Percentiles rank a stretch among this genome's conserved stretches.
Evolutionary conservation across 176 grass and related monocot species (phyloP).

Genomic region (Leersia perrieri): DNA sequence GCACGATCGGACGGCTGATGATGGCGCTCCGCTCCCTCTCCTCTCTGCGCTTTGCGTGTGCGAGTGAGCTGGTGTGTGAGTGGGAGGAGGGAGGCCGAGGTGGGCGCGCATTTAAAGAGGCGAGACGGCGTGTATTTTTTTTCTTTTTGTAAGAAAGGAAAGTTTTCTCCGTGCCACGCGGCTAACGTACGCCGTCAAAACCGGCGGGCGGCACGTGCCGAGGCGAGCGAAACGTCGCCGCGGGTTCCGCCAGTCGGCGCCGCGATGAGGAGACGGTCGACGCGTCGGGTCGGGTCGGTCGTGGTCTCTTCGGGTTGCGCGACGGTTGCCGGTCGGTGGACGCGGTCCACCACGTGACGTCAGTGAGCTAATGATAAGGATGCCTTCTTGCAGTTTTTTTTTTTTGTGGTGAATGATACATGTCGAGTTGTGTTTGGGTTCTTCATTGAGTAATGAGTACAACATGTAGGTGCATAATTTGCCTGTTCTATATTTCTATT

Average conservation of each 20-base stretch:
- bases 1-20: slow-evolving; percentile 8
- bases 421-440: too few relatives aligned
- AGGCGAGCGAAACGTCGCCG: background rate
- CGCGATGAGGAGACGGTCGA: background rate
- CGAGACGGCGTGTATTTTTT: background rate
- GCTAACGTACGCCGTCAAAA: background rate
- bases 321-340: background rate
- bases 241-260: background rate
- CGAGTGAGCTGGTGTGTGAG: background rate
- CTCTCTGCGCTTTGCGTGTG: background rate
- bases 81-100: background rate
- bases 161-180: background rate
- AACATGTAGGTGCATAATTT: too few relatives aligned
- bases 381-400: too few relatives aligned
- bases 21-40: slow-evolving; percentile 25
- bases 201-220: background rate
- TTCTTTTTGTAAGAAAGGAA: too few relatives aligned
- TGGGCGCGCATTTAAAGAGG: slow-evolving; percentile 1
- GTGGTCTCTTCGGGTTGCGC: background rate
- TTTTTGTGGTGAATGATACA: too few relatives aligned
- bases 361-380: too few relatives aligned
- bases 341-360: background rate
- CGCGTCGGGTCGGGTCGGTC: too few relatives aligned
- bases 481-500: too few relatives aligned
- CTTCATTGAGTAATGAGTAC: too few relatives aligned